Base-by-base conservation (phyloP, 805 yeast species). In the Groenewaldozyma salmanticensis region DNA sequence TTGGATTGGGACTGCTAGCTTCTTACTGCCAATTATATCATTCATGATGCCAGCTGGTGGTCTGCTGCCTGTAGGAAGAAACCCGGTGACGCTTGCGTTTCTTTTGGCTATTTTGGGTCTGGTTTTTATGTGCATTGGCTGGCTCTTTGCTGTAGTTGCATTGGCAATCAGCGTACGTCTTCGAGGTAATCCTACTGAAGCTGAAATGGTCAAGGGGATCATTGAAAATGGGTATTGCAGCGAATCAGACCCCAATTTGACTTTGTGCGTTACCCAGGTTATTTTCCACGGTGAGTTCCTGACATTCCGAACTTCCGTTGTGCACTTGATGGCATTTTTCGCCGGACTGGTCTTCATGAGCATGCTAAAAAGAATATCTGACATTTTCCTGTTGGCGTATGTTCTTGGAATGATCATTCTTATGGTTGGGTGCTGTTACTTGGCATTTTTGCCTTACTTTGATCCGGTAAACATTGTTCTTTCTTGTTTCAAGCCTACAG, bases 1-100 rank as follows among this genome's bases (percentile, higher is more conserved):
- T n/a, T 57, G 57, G 49, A 46, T 54, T 47, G 59, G 58, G 1
- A 48, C 45, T 1, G 54, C 55, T 1, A 39, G 54, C 2, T 57
- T 50, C 33, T 33, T 54, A 16, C 42, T 54, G 4, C 35, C 45
- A 11, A 54, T 57, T 31, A 31, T 55, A 4, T 43, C 51, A 4
- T 48, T 53, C 4, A 47, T 57, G 3, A 51, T 47, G 32, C 52
- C 56, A 5, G 34, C 50, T 2, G 61, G 61, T 3, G 51, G 52
- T 18, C 51, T n/a, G n/a, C n/a, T n/a, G n/a, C n/a, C n/a, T n/a
- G n/a, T n/a, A n/a, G n/a, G n/a, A n/a, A n/a, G n/a, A n/a, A n/a
- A 49, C 24, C 48, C 59, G 17, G 46, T 54, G 6, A 42, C 47
- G 11, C 40, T 48, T 6, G 47, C 52, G 2, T 40, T 47, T 19